These are phyloP conservation scores for Meyerozyma carpophila DNA, from an alignment of 1,139 yeast species.

Conservation along the genomic window DNA sequence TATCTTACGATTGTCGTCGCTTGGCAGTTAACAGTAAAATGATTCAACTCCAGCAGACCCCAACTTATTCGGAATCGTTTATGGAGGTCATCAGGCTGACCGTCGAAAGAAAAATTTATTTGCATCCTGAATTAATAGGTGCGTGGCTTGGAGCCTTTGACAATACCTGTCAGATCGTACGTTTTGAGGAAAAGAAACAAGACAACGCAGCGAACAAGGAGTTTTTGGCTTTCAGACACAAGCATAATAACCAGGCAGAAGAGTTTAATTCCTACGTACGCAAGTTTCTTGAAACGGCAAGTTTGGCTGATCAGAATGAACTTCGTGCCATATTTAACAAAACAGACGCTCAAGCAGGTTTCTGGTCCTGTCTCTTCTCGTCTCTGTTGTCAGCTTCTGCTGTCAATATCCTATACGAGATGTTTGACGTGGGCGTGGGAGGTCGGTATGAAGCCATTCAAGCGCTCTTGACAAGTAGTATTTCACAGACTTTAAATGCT, in stretches of 20 bases:
- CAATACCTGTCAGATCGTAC: slow-evolving; percentile 37
- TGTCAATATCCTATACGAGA: slow-evolving; percentile 66
- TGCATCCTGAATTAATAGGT: slow-evolving; percentile 34
- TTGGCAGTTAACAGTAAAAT: slow-evolving; percentile 49
- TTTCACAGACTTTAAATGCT: slow-evolving; percentile 41
- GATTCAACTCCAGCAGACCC: slow-evolving; percentile 32
- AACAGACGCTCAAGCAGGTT: slow-evolving; percentile 37
- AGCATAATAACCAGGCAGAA: slow-evolving; percentile 29
- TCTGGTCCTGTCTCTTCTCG: slow-evolving; percentile 68
- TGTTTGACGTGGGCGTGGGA: slow-evolving; percentile 57
- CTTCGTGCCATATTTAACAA: slow-evolving; percentile 29
- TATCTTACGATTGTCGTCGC: slow-evolving; percentile 52
- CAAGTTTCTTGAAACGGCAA: slow-evolving; percentile 27
- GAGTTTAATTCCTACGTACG: slow-evolving; percentile 18
- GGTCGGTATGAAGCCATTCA: slow-evolving; percentile 66
- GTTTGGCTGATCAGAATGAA: slow-evolving; percentile 37
- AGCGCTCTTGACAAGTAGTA: slow-evolving; percentile 41
- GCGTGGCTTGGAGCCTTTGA: slow-evolving; percentile 38
- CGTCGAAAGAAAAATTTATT: slow-evolving; percentile 30
- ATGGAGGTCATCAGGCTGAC: slow-evolving; percentile 44
- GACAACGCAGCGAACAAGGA: slow-evolving; percentile 13
- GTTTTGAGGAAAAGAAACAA: slow-evolving; percentile 24
- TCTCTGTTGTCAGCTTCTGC: slow-evolving; percentile 63
- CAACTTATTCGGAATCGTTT: slow-evolving; percentile 40
- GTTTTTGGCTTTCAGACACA: slow-evolving; percentile 18